Percentiles rank a stretch among this genome's conserved stretches.
Evolutionary conservation across 371 early-diverging fungal species (phyloP).

Genomic region (Zychaea mexicana): DNA sequence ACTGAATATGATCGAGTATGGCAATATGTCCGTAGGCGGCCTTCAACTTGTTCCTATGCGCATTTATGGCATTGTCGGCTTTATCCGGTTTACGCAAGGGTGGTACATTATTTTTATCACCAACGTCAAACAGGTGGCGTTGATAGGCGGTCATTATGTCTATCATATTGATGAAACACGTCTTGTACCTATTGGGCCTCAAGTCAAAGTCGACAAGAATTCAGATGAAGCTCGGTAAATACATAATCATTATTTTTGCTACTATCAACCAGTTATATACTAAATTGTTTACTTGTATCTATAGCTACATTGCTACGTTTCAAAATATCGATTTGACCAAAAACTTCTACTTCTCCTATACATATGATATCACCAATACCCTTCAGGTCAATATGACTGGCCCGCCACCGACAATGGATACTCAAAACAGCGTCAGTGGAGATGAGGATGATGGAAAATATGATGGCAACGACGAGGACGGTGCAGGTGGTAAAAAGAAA

Average conservation of each 20-base stretch:
- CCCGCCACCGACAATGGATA: conserved; percentile 15
- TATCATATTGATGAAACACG: conserved; percentile 94
- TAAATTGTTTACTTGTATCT: not conserved
- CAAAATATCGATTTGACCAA: conserved; percentile 82
- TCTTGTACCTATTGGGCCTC: conserved; percentile 70
- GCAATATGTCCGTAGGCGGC: conserved; percentile 79
- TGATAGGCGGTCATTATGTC: conserved; percentile 94
- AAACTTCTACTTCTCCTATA: conserved; percentile 92
- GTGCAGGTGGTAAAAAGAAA: not conserved
- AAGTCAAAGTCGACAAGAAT: conserved; percentile 72
- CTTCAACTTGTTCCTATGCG: conserved; percentile 64
- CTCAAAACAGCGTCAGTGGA: not conserved
- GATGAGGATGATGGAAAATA: not conserved
- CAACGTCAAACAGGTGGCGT: conserved; percentile 83
- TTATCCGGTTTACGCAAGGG: conserved; percentile 90
- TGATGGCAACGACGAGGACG: not conserved
- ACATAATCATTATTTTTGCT: not conserved
- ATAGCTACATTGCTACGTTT: conserved; percentile 78
- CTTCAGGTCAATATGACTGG: conserved; percentile 87
- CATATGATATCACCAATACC: conserved; percentile 91
- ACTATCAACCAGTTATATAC: not conserved
- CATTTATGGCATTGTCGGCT: conserved; percentile 63
- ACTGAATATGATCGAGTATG: conserved; percentile 80
- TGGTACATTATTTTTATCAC: conserved; percentile 93
- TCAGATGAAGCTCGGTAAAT: conserved; percentile 76